Evolutionary conservation across 163 green algal species (phyloP).

Genomic region (Picocystis sp.): DNA sequence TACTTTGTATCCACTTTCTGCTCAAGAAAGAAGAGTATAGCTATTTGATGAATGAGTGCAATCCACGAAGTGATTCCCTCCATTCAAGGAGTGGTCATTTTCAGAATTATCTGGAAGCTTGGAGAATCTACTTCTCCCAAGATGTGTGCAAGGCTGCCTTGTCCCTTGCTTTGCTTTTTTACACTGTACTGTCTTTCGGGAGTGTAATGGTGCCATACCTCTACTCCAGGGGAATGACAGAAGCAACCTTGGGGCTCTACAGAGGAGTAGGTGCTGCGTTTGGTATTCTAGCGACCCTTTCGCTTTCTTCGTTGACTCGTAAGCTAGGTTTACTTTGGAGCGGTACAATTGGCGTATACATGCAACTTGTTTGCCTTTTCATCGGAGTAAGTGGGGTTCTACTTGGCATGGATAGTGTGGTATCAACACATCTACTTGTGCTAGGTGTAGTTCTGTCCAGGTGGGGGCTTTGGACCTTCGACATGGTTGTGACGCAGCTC

Average conservation of each 20-base stretch:
- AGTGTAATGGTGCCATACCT: constrained; percentile 73
- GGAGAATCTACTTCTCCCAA: constrained; percentile 38
- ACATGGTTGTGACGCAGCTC: constrained; percentile 55
- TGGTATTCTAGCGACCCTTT: constrained; percentile 41
- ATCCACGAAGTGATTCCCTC: not conserved
- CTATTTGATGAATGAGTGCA: not conserved
- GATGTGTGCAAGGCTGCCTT: constrained; percentile 27
- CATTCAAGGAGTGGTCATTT: not conserved
- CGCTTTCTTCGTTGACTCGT: constrained; percentile 34
- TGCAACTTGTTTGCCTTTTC: constrained; percentile 28
- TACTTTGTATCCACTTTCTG: constrained; percentile 1
- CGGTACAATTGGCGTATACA: constrained; percentile 22
- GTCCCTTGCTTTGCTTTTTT: constrained; percentile 55
- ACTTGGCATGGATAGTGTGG: not conserved
- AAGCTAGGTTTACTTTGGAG: constrained; percentile 16
- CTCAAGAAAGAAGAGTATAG: not conserved
- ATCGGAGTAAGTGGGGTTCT: constrained; percentile 7
- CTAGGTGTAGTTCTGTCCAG: constrained; percentile 43
- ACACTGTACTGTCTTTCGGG: constrained; percentile 59
- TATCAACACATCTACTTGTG: constrained; percentile 29
- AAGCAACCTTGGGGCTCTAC: constrained; percentile 35
- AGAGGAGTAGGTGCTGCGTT: constrained; percentile 44
- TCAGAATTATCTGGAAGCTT: not conserved
- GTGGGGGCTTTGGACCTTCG: constrained; percentile 61
- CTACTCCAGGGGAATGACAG: constrained; percentile 30